Conservation (phyloP, 148 eudicot genomes). For the Fagopyrum homotropicum region DNA sequence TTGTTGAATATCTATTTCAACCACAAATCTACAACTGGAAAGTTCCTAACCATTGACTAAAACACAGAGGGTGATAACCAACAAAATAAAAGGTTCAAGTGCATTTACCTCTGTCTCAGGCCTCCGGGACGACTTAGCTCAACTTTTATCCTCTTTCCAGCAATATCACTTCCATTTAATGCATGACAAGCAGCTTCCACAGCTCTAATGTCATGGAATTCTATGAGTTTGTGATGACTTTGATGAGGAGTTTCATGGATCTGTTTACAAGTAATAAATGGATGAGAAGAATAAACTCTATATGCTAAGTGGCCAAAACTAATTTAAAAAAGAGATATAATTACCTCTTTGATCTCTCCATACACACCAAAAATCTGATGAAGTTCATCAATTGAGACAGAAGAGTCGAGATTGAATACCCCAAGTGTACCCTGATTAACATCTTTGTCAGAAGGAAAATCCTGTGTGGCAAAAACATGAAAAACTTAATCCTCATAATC, state of each 20-base stretch:
- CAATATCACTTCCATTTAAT: constrained; percentile 52
- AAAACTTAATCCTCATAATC: neutral
- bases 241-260: constrained; percentile 45
- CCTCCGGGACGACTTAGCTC: constrained; percentile 41
- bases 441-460: constrained; percentile 58
- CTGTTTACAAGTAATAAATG: constrained; percentile 26
- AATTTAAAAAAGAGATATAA: constrained; percentile 1
- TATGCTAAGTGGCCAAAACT: neutral
- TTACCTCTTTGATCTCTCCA: constrained; percentile 76
- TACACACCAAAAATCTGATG: constrained; percentile 51
- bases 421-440: constrained; percentile 52
- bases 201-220: constrained; percentile 74
- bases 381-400: constrained; percentile 58
- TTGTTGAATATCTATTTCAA: constrained; percentile 2
- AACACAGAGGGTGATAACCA: neutral
- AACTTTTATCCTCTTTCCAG: constrained; percentile 52
- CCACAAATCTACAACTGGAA: neutral
- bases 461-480: constrained; percentile 26
- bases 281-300: constrained; percentile 1
- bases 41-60: neutral
- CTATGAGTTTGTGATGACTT: constrained; percentile 45
- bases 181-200: constrained; percentile 73
- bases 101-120: constrained; percentile 33
- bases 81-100: neutral
- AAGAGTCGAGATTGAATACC: constrained; percentile 51